Base-by-base conservation (phyloP, 495 filamentous ascomycete genomes). In the Aspergillus avenaceus region DNA sequence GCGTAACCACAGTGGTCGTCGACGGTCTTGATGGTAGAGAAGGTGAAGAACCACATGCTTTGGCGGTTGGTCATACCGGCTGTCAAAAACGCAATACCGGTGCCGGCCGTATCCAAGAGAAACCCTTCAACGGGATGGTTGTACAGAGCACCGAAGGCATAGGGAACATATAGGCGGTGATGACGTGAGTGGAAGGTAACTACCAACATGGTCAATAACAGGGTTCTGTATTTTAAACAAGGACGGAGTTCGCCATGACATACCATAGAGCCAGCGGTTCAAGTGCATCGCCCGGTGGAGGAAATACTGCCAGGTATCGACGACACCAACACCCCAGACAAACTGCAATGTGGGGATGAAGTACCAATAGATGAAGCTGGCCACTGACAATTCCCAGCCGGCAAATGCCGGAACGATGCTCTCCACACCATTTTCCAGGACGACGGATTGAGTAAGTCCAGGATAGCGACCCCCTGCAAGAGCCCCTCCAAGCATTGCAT, bases 261-360 rank as follows among this genome's bases (percentile, higher is more conserved):
- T 77, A 95, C 91, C 87, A 77, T 98, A 98, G 52, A 98, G 84
- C 87, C 88, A 97, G 62, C 88, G 88, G 68, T 95, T 92, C 71
- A 90, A 69, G 65, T 98, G 93, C 90, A 97, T 96, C 31, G 82
- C 81, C 22, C 93, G 86, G 72, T 98, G 93, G 63, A 86, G 76
- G 70, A 96, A 96, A 73, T 98, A 98, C 59, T 98, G 90, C 89
- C 91, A 96, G 27, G 90, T 95, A 72, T 98, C 93, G 51, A 96
- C 77, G 50, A 88, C 66, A 50, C 77, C 71, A 54, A 91, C 79
- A 27, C 83, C 93, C 26, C 87, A 47, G 50, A 78, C 66, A 58
- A 95, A 81, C 65, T 96, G 90, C 36, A 89, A 44, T 13, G 72
- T 73, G 2, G 93, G 93, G 37, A 96, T 74, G 21, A 88, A 64